Conservation (phyloP, 176 grass and related monocot species). For the Avena eriantha region DNA sequence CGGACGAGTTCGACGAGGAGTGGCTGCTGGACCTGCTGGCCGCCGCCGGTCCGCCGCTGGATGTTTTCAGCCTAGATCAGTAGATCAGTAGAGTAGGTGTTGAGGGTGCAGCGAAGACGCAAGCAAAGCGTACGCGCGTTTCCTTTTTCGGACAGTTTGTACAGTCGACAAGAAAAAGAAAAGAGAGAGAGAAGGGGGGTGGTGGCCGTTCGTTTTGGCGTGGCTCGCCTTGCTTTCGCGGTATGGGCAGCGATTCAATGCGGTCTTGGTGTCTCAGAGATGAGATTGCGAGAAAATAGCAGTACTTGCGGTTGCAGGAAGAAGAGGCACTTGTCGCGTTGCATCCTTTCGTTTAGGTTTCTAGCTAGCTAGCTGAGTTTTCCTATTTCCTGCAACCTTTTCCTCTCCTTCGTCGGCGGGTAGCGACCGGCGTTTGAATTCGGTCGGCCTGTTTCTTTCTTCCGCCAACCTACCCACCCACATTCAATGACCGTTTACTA, state of each 20-base stretch:
- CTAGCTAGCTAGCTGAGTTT: not conserved
- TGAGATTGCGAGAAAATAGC: not conserved
- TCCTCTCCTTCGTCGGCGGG: not conserved
- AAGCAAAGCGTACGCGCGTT: constrained; percentile 9
- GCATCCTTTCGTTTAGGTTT: not conserved
- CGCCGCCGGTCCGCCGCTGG: not conserved
- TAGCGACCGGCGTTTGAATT: not conserved
- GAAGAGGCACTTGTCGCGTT: not conserved
- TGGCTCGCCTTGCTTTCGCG: not conserved
- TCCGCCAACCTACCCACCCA: not conserved
- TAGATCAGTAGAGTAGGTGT: not conserved
- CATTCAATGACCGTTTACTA: not conserved
- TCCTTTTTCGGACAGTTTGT: constrained; percentile 39
- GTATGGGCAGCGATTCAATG: constrained; percentile 1
- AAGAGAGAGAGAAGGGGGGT: not conserved
- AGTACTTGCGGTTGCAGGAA: not conserved
- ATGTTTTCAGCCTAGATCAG: not conserved
- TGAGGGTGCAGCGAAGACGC: not conserved
- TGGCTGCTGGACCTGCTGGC: constrained; percentile 57
- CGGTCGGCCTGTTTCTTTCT: not conserved
- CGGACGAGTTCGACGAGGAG: constrained; percentile 37
- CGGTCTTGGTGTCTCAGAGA: not conserved
- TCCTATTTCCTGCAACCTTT: not conserved
- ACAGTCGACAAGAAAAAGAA: not conserved
- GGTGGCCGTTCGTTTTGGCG: not conserved